phyloP scores from a whole-genome alignment of 371 early-diverging fungal species.

The Rhizopus stolonifer region DNA sequence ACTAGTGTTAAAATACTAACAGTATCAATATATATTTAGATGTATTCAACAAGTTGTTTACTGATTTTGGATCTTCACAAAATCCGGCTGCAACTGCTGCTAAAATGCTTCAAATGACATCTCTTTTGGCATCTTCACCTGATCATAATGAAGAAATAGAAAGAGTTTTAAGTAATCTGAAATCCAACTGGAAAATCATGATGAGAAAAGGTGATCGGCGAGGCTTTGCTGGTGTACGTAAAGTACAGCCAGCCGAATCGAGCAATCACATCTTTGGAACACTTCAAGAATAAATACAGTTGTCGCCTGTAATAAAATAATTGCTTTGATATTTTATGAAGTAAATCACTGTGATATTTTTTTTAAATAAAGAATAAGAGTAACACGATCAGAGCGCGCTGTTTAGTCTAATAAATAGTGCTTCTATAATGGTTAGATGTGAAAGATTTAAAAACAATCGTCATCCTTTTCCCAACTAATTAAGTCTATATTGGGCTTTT shows the following conservation, averaged over 20 bases:
- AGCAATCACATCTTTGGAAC: conserved; percentile 3
- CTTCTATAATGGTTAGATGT: no score
- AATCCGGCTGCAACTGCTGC: conserved; percentile 71
- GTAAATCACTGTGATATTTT: neutral
- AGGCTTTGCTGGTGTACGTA: conserved; percentile 61
- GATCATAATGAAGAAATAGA: conserved; percentile 59
- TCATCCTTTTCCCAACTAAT: neutral
- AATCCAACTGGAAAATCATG: conserved; percentile 64
- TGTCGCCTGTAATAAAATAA: neutral
- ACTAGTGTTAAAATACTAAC: neutral
- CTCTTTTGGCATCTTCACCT: conserved; percentile 60
- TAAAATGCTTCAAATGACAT: conserved; percentile 79
- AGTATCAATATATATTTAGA: conserved; percentile 32
- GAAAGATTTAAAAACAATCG: neutral
- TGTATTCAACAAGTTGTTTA: conserved; percentile 66
- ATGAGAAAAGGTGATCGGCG: conserved; percentile 61
- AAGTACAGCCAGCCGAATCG: conserved; percentile 6
- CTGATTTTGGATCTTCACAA: conserved; percentile 68
- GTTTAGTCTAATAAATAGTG: no score
- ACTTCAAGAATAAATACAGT: neutral
- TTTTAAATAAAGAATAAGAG: neutral
- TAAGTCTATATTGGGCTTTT: neutral
- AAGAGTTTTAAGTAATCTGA: conserved; percentile 52
- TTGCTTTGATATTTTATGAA: neutral
- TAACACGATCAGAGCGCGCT: neutral